Base-by-base conservation (phyloP, 2,329 filamentous ascomycete species). In the Aspergillus tubingensis region DNA sequence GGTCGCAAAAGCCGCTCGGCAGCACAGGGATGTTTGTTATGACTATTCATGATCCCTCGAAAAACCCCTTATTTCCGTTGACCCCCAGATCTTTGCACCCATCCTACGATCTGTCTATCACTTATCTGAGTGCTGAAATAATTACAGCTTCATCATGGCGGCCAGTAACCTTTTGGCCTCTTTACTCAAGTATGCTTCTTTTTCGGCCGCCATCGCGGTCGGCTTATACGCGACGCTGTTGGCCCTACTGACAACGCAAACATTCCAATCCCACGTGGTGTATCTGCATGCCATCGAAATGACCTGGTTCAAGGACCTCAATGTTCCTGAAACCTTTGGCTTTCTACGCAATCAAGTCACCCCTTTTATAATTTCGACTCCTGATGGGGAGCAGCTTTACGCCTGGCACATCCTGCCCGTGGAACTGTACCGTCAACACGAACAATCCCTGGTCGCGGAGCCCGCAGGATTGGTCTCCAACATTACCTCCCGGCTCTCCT, bases 211-310 rank as follows among this genome's bases (percentile, higher is more conserved):
- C 6, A 62, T 70, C 21, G 44, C 59, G 1, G 64, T 73, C 21
- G 73, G 69, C 4, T 52, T 80, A 19, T 84, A 83, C 62, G 69
- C 77, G n/a, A 69, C 66, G 11, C 76, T 84, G 38, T 71, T 84
- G 1, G 76, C 75, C 2, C 73, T 83, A 2, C 76, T 84, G 44
- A 80, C 79, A 0, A 75, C 68, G 0, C 54, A 80, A 8, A 76
- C 68, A 19, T 73, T 86, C 36, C 85, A 88, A 71, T 76, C 78
- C 17, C 83, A 88, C 64, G 81, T 81, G 27, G 82, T 87, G 23
- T 87, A 86, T 65, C 77, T 87, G 1, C 80, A 87, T 65, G 73
- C 75, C 2, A 72, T 86, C 6, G 80, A 79, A 5, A 77, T 85
- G 68, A 86, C 84, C 15, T 85, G 83, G 82, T 82, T 80, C 64